A percentile compares a stretch with the other conserved stretches of the same genome.
These are phyloP conservation scores for Penicillium sp. DNA, from an alignment of 2,329 filamentous ascomycete species.

Conservation along the genomic window DNA sequence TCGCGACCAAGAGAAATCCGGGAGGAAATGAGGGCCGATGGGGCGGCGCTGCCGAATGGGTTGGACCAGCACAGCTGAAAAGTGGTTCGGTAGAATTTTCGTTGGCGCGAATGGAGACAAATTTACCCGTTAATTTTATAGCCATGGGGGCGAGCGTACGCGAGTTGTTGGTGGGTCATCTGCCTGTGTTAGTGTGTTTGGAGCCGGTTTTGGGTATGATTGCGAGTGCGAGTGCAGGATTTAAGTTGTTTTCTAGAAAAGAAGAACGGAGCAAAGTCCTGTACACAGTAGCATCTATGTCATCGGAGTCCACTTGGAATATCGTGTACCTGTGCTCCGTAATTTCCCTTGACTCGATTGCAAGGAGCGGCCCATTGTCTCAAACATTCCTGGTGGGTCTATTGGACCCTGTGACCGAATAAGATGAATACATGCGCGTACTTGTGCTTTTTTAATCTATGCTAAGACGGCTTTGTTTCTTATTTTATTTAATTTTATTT, in stretches of 20 bases:
- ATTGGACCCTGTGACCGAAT: too few relatives aligned
- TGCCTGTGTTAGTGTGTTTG: background rate
- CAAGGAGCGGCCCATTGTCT: background rate
- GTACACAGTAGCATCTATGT: too few relatives aligned
- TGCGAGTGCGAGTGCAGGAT: too few relatives aligned
- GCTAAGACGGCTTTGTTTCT: background rate
- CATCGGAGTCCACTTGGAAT: background rate
- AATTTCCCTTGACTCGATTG: background rate
- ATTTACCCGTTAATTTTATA: too few relatives aligned
- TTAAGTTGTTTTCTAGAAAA: too few relatives aligned
- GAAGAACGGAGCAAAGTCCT: too few relatives aligned
- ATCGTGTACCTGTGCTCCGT: background rate
- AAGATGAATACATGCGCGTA: too few relatives aligned
- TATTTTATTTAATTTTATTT: background rate
- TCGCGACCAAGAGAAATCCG: background rate
- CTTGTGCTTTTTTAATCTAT: too few relatives aligned
- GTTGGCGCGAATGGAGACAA: background rate
- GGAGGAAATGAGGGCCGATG: background rate
- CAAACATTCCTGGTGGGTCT: background rate
- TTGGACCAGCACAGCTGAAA: background rate
- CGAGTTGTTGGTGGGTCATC: too few relatives aligned
- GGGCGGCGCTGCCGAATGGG: background rate
- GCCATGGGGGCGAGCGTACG: too few relatives aligned
- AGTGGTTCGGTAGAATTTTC: background rate
- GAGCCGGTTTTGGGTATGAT: background rate